Conservation (phyloP, 176 grass and related monocot genomes). For the Oryza meyeriana region DNA sequence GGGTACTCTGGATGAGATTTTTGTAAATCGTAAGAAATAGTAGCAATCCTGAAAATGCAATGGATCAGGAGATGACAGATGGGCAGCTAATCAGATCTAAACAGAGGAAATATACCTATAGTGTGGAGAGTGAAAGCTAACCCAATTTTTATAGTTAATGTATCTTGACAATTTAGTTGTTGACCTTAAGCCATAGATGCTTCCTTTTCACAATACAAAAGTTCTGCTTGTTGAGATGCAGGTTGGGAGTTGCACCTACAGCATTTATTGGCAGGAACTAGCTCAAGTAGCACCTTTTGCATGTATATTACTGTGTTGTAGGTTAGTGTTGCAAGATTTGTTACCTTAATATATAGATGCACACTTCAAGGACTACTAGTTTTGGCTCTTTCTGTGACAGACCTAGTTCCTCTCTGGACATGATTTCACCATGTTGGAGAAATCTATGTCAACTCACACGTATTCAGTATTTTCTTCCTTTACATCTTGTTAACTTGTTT, state of each 20-base stretch:
- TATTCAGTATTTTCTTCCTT: background rate
- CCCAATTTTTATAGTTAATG: background rate
- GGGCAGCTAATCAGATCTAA: background rate
- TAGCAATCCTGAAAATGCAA: background rate
- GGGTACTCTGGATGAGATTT: background rate
- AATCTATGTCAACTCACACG: background rate
- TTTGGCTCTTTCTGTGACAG: background rate
- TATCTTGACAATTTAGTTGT: background rate
- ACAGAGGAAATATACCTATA: background rate
- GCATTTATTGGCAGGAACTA: background rate
- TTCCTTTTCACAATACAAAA: slow-evolving; percentile 3
- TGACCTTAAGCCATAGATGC: background rate
- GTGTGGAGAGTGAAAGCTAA: background rate
- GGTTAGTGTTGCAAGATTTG: background rate
- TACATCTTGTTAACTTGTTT: background rate
- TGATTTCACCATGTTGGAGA: slow-evolving; percentile 2
- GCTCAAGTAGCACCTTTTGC: background rate
- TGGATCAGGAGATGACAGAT: background rate
- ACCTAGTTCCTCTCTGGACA: background rate
- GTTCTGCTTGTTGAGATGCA: background rate
- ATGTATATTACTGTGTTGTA: background rate
- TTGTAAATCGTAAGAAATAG: background rate
- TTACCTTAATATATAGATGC: background rate
- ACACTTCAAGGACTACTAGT: background rate
- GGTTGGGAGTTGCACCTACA: slow-evolving; percentile 3